A percentile compares a stretch with the other conserved stretches of the same genome.
These are phyloP conservation scores for Fusarium redolens DNA, from an alignment of 2,329 filamentous ascomycete genomes.

Conservation along the genomic window DNA sequence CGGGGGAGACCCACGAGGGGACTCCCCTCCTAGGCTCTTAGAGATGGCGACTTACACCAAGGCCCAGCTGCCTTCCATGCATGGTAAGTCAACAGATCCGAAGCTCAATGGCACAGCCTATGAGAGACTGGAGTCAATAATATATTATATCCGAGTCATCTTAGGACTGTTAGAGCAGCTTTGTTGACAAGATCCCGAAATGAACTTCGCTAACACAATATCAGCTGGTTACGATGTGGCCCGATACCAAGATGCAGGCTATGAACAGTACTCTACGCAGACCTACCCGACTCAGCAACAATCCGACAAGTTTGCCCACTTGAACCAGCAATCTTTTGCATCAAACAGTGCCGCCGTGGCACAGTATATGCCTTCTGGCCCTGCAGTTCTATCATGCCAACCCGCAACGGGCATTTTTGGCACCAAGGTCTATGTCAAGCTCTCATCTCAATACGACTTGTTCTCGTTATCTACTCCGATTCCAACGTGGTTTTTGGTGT, in stretches of 20 bases:
- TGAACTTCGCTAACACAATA: conserved; percentile 22
- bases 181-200: not conserved
- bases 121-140: conserved; percentile 17
- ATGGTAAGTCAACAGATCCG: conserved; percentile 71
- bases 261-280: conserved; percentile 64
- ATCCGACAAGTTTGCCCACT: conserved; percentile 62
- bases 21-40: conserved; percentile 60
- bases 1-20: conserved; percentile 66
- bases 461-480: conserved; percentile 64
- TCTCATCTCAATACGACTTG: conserved; percentile 81
- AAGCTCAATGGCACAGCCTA: conserved; percentile 37
- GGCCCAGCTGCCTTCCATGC: conserved; percentile 78
- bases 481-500: conserved; percentile 74
- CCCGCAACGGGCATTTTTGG: conserved; percentile 76
- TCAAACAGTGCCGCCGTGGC: conserved; percentile 72
- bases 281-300: conserved; percentile 60
- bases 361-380: conserved; percentile 71
- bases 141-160: not conserved
- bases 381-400: conserved; percentile 75
- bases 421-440: conserved; percentile 77
- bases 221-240: conserved; percentile 68
- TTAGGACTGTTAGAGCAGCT: not conserved
- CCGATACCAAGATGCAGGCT: conserved; percentile 68
- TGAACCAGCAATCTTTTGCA: conserved; percentile 67
- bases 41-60: conserved; percentile 75